Percentiles rank a stretch among this genome's conserved stretches.
Evolutionary conservation across 306 rosid genomes (phyloP).

Genomic region (Prunus salicina): DNA sequence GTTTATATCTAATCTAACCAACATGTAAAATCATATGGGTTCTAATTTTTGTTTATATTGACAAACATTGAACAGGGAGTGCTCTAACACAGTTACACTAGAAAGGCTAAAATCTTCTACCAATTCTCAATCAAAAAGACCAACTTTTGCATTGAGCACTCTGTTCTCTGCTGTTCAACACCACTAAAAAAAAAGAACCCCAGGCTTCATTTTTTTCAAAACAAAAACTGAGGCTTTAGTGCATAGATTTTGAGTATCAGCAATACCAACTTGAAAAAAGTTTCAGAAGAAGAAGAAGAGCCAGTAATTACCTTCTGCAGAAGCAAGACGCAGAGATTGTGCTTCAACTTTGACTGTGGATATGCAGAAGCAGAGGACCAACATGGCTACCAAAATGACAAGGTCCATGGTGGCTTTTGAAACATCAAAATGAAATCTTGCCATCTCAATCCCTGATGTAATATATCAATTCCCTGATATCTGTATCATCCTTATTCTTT

Average conservation of each 20-base stretch:
- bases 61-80: no score
- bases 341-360: neutral
- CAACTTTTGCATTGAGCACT: neutral
- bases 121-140: neutral
- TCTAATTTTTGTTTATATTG: no score
- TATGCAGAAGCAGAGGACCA: slow-evolving; percentile 5
- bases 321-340: neutral
- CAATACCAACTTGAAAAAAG: neutral
- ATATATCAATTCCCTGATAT: no score
- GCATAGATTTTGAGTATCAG: neutral
- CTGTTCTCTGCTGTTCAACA: neutral
- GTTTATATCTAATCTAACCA: no score
- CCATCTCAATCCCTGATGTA: neutral
- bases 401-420: no score
- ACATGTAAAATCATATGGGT: no score
- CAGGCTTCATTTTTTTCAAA: neutral
- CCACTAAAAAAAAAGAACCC: neutral
- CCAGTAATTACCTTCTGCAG: neutral
- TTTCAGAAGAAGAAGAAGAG: neutral
- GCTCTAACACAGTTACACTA: no score
- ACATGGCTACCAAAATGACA: neutral
- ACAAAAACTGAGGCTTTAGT: neutral
- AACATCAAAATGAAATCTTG: neutral
- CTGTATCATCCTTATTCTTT: neutral
- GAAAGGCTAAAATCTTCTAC: no score